Evolutionary conservation across 768 basidiomycete species (phyloP), one percentile per base, ranked within the genome.

Genomic region (Lactarius indigo): DNA sequence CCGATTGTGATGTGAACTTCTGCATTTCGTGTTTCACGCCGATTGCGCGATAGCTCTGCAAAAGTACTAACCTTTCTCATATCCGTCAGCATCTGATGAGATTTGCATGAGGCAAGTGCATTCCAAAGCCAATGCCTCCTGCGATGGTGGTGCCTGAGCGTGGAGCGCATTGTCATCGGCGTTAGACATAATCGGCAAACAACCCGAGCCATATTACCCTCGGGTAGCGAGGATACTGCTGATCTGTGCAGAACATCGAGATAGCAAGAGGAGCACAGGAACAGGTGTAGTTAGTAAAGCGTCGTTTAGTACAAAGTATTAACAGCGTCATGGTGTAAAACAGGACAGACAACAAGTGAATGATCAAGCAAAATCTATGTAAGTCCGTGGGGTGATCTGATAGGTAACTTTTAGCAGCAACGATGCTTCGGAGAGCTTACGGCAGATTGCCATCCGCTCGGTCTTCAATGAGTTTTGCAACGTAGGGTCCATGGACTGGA

Each of bases 391-490:
- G n/a, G 13, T 61, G 6, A 33, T 31, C 17, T 23, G 31, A 9
- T 20, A 31, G 30, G 54, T 20, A 12, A 39, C 57, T 37, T 44
- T 17, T n/a, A 26, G n/a, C 37, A 47, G 30, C 3, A 31, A 20
- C 12, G 47, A 50, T 5, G 23, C 47, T 6, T 20, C 12, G 12
- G 30, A 10, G 52, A n/a, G 30, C 26, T 61, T 31, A 59, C 35
- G 73, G 72, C 9, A 77, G 64, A 20, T 65, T 28, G 18, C 77
- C 78, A 6, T 81, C 79, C 50, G 88, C 75, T 55, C 88, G 84
- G 62, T 90, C 87, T 72, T 93, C 90, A 44, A 95, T 87, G 31
- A 94, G 76, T 71, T 83, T 79, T 1, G 85, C 88, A 12, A 95
- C 79, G 0, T 78, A 78, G 18, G 84, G 84, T 0, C 89, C 91